phyloP scores from a whole-genome alignment of 805 yeast genomes.

The Saturnispora galanensis region DNA sequence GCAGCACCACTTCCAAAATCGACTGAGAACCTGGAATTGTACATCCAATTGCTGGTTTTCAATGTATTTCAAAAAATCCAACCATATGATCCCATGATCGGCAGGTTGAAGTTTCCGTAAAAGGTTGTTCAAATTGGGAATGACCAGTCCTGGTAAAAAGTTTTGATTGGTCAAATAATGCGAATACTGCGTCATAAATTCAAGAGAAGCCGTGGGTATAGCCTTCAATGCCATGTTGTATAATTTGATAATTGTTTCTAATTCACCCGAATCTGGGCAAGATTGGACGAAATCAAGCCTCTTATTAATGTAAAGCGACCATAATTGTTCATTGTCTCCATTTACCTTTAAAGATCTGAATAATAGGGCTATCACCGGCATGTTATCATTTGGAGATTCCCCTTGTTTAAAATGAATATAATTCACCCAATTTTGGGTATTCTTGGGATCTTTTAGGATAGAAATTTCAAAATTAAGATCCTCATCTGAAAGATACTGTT shows the following conservation, averaged over 20 bases:
- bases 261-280: background rate
- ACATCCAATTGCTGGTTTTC: no score
- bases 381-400: constrained; percentile 18
- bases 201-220: background rate
- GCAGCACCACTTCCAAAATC: background rate
- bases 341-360: background rate
- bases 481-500: constrained; percentile 17
- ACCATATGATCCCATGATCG: constrained; percentile 7
- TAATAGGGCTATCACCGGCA: background rate
- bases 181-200: constrained; percentile 2
- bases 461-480: constrained; percentile 3
- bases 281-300: background rate
- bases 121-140: background rate
- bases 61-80: constrained; percentile 1
- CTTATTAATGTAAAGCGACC: constrained; percentile 1
- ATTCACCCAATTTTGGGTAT: constrained; percentile 35
- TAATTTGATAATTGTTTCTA: constrained; percentile 1
- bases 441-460: constrained; percentile 22
- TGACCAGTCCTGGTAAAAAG: background rate
- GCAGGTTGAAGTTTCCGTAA: background rate
- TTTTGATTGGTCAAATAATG: background rate
- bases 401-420: constrained; percentile 30
- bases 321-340: background rate
- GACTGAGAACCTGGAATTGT: background rate
- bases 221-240: background rate